Base-by-base conservation (phyloP, 257 asterid genomes). In the Datura wrightii region DNA sequence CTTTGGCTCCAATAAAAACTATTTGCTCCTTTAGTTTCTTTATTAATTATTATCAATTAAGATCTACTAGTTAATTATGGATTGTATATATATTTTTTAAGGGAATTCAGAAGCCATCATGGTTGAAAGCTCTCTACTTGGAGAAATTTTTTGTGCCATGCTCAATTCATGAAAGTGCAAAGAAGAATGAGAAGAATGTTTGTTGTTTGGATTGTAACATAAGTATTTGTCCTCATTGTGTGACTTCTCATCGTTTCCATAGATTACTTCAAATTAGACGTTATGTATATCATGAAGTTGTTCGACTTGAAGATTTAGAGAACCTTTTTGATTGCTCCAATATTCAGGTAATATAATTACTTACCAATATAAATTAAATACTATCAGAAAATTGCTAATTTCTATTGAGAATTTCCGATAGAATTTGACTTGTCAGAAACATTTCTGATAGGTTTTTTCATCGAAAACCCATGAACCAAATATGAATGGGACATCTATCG, bases 191-290 rank as follows among this genome's bases (percentile, higher is more conserved):
- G 96, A 94, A 93, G 86, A 95, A 95, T 59, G 92, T 95, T 1
- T 92, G 90, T 46, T 95, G 99, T 39, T 91, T 95, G 90, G 99
- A 95, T 89, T 95, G 99, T 86, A 94, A 97, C 86, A 91, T 70
- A 1, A 95, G 99, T 86, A 95, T 95, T 79, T 95, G 99, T 85
- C 99, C 99, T 0, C 99, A 95, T 10, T 95, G 99, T 5, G 97
- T 94, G 0, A 87, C 90, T 62, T 89, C 96, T 53, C 99, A 95
- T 83, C 91, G 98, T 9, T 79, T 91, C 41, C 99, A 95, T n/a
- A 74, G 98, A 37, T 97, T 95, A 76, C 97, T 95, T 84, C 99
- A 95, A 90, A 93, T 95, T 87, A 95, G 99, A 2, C 94, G 98
- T 4, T 95, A 95, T 53, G 99, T 95, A 2, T 95, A 95, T 83